Percentiles rank a stretch among this genome's conserved stretches.
phyloP scores from a whole-genome alignment of 345 rosid species.

The Linum trigynum region DNA sequence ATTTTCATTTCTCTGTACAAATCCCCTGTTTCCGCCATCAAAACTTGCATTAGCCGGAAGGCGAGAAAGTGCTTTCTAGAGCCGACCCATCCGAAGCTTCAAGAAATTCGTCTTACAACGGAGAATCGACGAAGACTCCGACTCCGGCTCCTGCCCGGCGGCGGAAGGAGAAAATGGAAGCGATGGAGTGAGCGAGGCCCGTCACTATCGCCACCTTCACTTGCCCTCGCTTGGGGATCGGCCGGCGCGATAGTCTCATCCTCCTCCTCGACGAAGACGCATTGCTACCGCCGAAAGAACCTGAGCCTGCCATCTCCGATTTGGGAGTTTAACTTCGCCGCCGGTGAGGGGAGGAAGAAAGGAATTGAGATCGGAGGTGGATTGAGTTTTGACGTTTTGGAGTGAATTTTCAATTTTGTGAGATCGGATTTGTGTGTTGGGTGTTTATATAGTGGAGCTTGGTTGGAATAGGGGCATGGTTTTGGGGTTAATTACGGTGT shows the following conservation, averaged over 20 bases:
- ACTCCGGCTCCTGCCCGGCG: neutral
- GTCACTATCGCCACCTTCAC: constrained; percentile 35
- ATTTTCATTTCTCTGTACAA: too few species aligned
- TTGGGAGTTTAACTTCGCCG: neutral
- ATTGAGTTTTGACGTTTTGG: neutral
- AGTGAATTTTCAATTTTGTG: neutral
- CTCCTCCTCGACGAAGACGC: neutral
- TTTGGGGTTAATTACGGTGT: neutral
- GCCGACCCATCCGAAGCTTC: neutral
- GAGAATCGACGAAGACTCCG: neutral
- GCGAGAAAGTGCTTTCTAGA: neutral
- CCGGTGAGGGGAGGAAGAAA: neutral
- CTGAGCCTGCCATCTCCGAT: too few species aligned
- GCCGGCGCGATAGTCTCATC: constrained; percentile 16
- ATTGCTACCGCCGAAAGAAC: neutral
- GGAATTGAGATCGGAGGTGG: neutral
- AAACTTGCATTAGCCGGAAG: too few species aligned
- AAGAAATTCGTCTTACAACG: neutral
- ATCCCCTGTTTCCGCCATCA: too few species aligned
- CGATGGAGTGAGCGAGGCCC: constrained; percentile 41
- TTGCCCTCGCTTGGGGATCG: constrained; percentile 43
- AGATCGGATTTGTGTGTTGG: neutral
- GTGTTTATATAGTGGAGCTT: neutral
- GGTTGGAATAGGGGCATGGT: neutral
- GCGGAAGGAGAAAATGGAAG: constrained; percentile 29